Evolutionary conservation across 306 rosid species (phyloP).

Genomic region (Fagus sylvatica): DNA sequence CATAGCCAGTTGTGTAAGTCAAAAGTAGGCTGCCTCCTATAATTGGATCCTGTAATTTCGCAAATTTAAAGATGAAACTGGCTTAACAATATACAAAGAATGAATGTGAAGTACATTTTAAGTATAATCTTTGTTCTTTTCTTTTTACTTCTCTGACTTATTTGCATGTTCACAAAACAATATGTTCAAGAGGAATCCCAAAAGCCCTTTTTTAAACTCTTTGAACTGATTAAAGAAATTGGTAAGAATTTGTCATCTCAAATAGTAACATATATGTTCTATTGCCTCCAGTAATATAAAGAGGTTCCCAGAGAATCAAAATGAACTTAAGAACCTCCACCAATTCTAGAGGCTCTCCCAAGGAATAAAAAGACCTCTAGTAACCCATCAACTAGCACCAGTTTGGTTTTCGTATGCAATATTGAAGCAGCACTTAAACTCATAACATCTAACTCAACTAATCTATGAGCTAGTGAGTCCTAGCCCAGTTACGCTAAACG

Average conservation of each 20-base stretch:
- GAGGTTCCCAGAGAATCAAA: not conserved
- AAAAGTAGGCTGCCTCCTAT: conserved; percentile 85
- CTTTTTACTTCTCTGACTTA: not conserved
- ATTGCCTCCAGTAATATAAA: not conserved
- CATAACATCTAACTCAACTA: not conserved
- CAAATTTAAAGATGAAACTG: conserved; percentile 1
- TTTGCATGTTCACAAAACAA: not conserved
- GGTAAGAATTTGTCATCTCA: not conserved
- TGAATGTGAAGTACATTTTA: not conserved
- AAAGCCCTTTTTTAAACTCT: not conserved
- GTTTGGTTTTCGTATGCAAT: not conserved
- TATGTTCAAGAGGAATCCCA: not conserved
- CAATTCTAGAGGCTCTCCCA: not conserved
- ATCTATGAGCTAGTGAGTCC: not conserved
- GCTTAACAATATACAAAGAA: not conserved
- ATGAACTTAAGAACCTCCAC: not conserved
- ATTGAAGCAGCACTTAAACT: not conserved
- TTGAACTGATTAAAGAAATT: not conserved
- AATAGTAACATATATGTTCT: not conserved
- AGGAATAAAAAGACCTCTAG: not conserved
- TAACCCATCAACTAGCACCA: not conserved
- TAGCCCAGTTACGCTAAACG: not conserved
- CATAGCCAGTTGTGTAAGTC: conserved; percentile 93
- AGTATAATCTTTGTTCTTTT: not conserved
- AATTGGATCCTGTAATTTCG: conserved; percentile 64